Evolutionary conservation across 2,329 filamentous ascomycete species (phyloP).

Genomic region (Alternaria tenuissima): DNA sequence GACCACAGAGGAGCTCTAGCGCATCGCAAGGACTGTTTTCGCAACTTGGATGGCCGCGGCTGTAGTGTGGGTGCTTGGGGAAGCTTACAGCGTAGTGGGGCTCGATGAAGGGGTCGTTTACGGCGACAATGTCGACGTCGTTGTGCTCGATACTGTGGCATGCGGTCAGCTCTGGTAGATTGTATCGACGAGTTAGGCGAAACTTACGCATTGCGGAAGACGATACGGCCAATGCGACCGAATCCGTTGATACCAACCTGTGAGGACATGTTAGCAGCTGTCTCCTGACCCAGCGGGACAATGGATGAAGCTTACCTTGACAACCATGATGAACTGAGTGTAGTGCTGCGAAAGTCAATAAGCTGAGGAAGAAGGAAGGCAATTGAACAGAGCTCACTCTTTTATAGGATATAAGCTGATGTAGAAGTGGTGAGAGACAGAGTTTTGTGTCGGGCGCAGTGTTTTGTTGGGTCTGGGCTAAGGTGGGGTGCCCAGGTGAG

Average conservation of each 20-base stretch:
- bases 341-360: constrained; percentile 33
- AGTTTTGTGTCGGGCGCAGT: constrained; percentile 32
- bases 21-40: neutral
- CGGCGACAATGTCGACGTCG: constrained; percentile 90
- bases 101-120: constrained; percentile 99
- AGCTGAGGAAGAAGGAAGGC: constrained; percentile 13
- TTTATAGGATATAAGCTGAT: constrained; percentile 31
- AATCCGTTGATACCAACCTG: constrained; percentile 99
- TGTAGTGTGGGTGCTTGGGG: constrained; percentile 9
- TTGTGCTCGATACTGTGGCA: constrained; percentile 75
- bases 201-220: constrained; percentile 94
- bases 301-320: constrained; percentile 52
- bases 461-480: constrained; percentile 40
- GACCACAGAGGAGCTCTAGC: neutral
- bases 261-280: constrained; percentile 36
- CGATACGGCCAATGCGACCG: constrained; percentile 98
- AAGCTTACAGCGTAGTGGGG: constrained; percentile 91
- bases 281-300: constrained; percentile 28
- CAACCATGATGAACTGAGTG: constrained; percentile 53
- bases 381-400: constrained; percentile 26
- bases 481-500: constrained; percentile 36
- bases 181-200: constrained; percentile 8
- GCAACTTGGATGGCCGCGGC: neutral
- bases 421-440: constrained; percentile 28
- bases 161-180: constrained; percentile 27